Conservation (phyloP, 129 eudicot species). For the Oenanthe sinensis region DNA sequence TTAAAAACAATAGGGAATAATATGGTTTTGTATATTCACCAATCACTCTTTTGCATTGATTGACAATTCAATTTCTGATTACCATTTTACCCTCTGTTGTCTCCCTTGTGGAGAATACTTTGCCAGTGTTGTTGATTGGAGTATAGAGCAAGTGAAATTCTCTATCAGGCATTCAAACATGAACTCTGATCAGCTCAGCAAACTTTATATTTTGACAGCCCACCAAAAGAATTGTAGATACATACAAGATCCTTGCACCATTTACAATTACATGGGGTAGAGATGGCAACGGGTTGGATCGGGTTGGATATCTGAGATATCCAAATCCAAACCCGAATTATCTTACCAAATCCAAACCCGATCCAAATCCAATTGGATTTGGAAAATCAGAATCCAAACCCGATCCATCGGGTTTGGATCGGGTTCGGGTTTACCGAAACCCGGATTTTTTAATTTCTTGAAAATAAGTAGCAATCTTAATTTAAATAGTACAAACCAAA, state of each 20-base stretch:
- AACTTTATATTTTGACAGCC: not conserved
- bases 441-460: too few relatives aligned
- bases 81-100: constrained; percentile 9
- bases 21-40: constrained; percentile 33
- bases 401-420: too few relatives aligned
- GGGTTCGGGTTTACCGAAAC: too few relatives aligned
- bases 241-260: not conserved
- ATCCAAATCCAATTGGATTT: too few relatives aligned
- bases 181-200: not conserved
- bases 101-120: constrained; percentile 6
- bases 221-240: not conserved
- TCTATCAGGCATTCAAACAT: not conserved
- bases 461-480: too few relatives aligned
- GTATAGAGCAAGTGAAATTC: not conserved
- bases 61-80: constrained; percentile 22
- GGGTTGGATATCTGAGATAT: too few relatives aligned
- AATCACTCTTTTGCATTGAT: constrained; percentile 37
- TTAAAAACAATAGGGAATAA: constrained; percentile 13
- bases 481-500: too few relatives aligned
- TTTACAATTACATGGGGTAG: not conserved
- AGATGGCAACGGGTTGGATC: too few relatives aligned
- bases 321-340: too few relatives aligned
- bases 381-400: too few relatives aligned
- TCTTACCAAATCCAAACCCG: too few relatives aligned
- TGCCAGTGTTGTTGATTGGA: not conserved